phyloP scores from a whole-genome alignment of 1,284 basidiomycete species.

The Papiliotrema fonsecae region DNA sequence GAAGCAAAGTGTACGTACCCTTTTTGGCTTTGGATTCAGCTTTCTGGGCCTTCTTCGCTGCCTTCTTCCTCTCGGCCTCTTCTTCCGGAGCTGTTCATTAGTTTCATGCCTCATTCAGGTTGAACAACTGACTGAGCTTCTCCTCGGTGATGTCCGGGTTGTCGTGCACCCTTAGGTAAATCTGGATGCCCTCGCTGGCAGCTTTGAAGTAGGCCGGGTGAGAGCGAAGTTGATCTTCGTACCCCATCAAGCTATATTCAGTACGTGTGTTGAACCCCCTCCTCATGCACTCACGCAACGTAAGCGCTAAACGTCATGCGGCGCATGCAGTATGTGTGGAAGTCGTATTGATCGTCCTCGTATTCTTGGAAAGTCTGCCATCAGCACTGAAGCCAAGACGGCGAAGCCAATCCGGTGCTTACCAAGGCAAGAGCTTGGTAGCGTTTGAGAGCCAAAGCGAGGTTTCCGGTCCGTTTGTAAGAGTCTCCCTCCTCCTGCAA shows the following conservation, averaged over 20 bases:
- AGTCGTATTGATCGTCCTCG: slow-evolving; percentile 97
- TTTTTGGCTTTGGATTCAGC: slow-evolving; percentile 82
- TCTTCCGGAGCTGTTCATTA: slow-evolving; percentile 35
- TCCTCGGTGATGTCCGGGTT: slow-evolving; percentile 58
- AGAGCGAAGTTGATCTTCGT: slow-evolving; percentile 73
- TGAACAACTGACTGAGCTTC: slow-evolving; percentile 25
- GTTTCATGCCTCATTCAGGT: background rate
- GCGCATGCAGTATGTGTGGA: slow-evolving; percentile 90
- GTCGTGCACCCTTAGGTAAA: slow-evolving; percentile 71
- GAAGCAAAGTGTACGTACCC: no score
- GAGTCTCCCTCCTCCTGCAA: slow-evolving; percentile 77
- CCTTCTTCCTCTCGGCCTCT: slow-evolving; percentile 56
- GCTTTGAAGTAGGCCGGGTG: slow-evolving; percentile 72
- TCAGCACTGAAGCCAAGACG: background rate
- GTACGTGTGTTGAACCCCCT: slow-evolving; percentile 2
- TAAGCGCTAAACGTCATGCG: slow-evolving; percentile 86
- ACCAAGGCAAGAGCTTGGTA: slow-evolving; percentile 75
- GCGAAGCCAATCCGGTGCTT: slow-evolving; percentile 1
- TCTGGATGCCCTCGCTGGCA: slow-evolving; percentile 67
- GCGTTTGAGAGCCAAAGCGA: slow-evolving; percentile 81
- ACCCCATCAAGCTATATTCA: slow-evolving; percentile 63
- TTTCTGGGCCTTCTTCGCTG: slow-evolving; percentile 81
- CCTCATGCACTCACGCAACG: slow-evolving; percentile 59
- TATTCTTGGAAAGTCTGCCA: slow-evolving; percentile 73
- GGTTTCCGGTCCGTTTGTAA: slow-evolving; percentile 60